Evolutionary conservation across 192 early-diverging fungal genomes (phyloP).

Genomic region (Backusella morwellensis): DNA sequence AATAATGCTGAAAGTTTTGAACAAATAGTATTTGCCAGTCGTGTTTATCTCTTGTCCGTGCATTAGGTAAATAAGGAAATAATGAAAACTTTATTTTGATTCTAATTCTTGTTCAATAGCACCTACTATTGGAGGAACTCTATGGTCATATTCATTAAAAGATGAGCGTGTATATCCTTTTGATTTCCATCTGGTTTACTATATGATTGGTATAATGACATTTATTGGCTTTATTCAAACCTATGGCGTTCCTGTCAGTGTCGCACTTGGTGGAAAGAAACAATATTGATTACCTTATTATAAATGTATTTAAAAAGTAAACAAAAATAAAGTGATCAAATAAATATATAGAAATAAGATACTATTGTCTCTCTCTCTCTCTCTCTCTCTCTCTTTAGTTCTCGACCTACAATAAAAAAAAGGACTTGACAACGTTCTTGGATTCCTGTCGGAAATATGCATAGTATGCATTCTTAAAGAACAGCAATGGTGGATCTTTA

Average conservation of each 20-base stretch:
- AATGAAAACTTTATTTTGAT: background rate
- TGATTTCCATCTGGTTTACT: constrained; percentile 53
- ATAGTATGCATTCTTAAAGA: background rate
- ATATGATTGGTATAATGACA: constrained; percentile 43
- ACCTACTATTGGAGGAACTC: constrained; percentile 50
- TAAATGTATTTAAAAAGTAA: background rate
- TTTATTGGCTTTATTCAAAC: constrained; percentile 39
- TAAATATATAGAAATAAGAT: background rate
- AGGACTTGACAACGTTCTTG: background rate
- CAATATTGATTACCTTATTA: background rate
- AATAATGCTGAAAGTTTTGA: background rate
- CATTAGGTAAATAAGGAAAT: constrained; percentile 16
- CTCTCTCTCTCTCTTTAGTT: too few species aligned
- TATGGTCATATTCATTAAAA: constrained; percentile 55
- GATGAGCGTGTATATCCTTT: constrained; percentile 48
- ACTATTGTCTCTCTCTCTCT: too few species aligned
- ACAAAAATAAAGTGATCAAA: background rate
- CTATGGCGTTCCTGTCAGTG: constrained; percentile 27
- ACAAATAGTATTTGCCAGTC: constrained; percentile 45
- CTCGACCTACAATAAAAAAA: background rate
- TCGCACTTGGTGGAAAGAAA: background rate
- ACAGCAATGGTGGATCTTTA: background rate
- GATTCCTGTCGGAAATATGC: background rate
- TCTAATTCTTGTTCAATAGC: constrained; percentile 38
- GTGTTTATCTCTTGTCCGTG: constrained; percentile 41